Conservation (phyloP, 2,329 filamentous ascomycete genomes). For the Talaromyces sp. region DNA sequence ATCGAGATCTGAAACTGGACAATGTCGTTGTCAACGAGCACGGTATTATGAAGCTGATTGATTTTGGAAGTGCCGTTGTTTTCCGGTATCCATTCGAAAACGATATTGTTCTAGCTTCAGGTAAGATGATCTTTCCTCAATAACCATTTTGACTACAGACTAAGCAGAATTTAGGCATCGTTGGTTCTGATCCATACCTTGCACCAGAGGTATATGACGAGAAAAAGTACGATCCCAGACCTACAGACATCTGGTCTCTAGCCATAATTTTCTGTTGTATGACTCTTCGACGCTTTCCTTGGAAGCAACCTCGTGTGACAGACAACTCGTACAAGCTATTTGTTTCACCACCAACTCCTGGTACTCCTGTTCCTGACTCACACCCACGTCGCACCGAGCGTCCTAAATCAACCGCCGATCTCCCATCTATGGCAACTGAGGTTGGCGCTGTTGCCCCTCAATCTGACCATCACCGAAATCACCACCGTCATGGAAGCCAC, state of each 20-base stretch:
- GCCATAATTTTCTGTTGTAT: constrained; percentile 99
- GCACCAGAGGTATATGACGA: constrained; percentile 96
- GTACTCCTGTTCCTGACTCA: constrained; percentile 47
- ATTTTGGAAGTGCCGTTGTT: constrained; percentile 95
- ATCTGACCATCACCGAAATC: constrained; percentile 13
- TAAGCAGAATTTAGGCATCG: constrained; percentile 55
- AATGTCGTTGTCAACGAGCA: constrained; percentile 96
- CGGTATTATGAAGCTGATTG: constrained; percentile 99
- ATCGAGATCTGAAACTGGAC: constrained; percentile 92
- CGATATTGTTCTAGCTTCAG: constrained; percentile 74
- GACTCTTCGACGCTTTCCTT: constrained; percentile 90
- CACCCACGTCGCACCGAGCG: constrained; percentile 32
- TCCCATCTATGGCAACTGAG: constrained; percentile 29
- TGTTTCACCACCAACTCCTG: constrained; percentile 76
- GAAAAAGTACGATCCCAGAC: constrained; percentile 87
- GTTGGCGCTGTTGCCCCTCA: constrained; percentile 19
- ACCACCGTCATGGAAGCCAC: constrained; percentile 17
- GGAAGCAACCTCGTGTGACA: constrained; percentile 87
- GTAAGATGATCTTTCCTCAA: constrained; percentile 52
- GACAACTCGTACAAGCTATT: constrained; percentile 97
- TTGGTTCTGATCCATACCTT: constrained; percentile 90
- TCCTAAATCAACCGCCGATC: constrained; percentile 36
- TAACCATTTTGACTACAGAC: neutral
- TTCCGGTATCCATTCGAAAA: constrained; percentile 97
- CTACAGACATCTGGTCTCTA: constrained; percentile 95